Evolutionary conservation across 495 filamentous ascomycete genomes (phyloP).

Genomic region (Aspergillus sparsus): DNA sequence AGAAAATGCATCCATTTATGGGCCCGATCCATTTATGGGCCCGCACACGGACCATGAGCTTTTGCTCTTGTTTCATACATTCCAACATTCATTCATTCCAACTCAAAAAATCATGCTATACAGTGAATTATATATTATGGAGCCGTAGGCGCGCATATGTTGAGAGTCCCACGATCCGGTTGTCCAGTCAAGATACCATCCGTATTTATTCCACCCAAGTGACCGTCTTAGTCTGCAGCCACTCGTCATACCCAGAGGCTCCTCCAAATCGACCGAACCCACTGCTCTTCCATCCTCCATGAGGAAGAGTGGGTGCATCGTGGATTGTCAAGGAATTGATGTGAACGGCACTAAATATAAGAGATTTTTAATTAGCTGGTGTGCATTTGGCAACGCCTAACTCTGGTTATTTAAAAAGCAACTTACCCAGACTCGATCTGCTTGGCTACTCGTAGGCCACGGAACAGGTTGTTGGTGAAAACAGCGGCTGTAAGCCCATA

Average conservation of each 20-base stretch:
- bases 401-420: neutral
- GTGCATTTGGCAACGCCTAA: neutral
- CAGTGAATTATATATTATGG: constrained; percentile 1
- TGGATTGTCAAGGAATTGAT: constrained; percentile 86
- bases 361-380: constrained; percentile 10
- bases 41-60: neutral
- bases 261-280: constrained; percentile 75
- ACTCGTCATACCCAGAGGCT: constrained; percentile 65
- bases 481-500: constrained; percentile 53
- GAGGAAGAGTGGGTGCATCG: constrained; percentile 76
- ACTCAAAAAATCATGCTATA: constrained; percentile 1
- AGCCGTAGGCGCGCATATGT: neutral
- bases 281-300: constrained; percentile 84
- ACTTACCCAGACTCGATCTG: constrained; percentile 53
- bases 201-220: constrained; percentile 56
- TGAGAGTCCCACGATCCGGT: neutral
- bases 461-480: constrained; percentile 50
- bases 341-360: constrained; percentile 63
- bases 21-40: neutral
- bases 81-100: neutral
- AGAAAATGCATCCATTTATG: constrained; percentile 1
- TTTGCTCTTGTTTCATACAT: neutral
- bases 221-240: constrained; percentile 80
- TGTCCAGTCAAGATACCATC: neutral
- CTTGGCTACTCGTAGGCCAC: constrained; percentile 48